Conservation (phyloP, 2,329 filamentous ascomycete genomes). For the Botrytis elliptica region DNA sequence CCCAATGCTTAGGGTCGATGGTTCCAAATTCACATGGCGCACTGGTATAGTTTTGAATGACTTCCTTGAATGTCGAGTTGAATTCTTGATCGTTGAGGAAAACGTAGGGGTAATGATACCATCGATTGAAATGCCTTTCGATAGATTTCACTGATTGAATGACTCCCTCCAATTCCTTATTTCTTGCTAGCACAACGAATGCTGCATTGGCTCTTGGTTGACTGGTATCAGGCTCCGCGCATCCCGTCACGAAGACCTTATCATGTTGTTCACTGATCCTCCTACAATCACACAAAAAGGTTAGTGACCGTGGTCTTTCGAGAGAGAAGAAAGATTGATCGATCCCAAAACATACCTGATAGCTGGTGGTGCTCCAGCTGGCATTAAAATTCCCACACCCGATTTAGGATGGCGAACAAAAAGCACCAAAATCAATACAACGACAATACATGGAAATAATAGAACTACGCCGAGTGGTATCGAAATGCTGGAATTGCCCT, state of each 20-base stretch:
- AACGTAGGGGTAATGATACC: conserved; percentile 98
- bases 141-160: conserved; percentile 97
- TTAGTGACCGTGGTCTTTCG: conserved; percentile 24
- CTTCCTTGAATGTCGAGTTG: conserved; percentile 89
- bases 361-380: conserved; percentile 80
- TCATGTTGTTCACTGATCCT: conserved; percentile 98
- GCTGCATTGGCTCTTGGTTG: conserved; percentile 86
- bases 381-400: conserved; percentile 79
- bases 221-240: conserved; percentile 75
- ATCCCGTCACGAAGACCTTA: conserved; percentile 92
- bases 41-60: conserved; percentile 87
- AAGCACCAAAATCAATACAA: conserved; percentile 85
- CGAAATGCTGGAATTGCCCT: conserved; percentile 87
- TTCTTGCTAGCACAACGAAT: conserved; percentile 91
- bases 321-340: not conserved
- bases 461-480: conserved; percentile 90
- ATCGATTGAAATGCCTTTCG: conserved; percentile 97
- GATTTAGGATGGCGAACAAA: conserved; percentile 86
- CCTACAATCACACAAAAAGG: conserved; percentile 47
- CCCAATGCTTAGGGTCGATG: conserved; percentile 90
- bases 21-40: conserved; percentile 87
- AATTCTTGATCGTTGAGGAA: conserved; percentile 98
- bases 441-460: conserved; percentile 86
- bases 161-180: conserved; percentile 94
- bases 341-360: conserved; percentile 65